A percentile compares a stretch with the other conserved stretches of the same genome.
phyloP scores from a whole-genome alignment of 2,329 filamentous ascomycete species.

The Aspergillus glaucus region DNA sequence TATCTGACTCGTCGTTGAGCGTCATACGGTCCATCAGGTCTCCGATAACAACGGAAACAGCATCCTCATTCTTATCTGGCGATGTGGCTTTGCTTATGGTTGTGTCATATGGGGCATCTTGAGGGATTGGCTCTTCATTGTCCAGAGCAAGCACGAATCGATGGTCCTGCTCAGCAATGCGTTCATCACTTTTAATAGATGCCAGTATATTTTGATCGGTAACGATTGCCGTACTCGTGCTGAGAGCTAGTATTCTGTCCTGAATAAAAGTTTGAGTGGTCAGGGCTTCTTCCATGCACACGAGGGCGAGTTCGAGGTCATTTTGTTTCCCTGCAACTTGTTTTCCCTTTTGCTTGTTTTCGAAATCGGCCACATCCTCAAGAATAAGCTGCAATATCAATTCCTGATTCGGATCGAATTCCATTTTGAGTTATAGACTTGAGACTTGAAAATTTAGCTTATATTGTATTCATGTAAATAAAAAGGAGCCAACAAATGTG shows the following conservation, averaged over 20 bases:
- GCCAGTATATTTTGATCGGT: constrained; percentile 6
- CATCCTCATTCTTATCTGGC: background rate
- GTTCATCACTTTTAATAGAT: constrained; percentile 2
- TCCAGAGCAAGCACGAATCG: constrained; percentile 1
- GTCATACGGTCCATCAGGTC: background rate
- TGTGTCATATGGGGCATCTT: too few species aligned
- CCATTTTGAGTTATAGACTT: background rate
- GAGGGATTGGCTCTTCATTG: background rate
- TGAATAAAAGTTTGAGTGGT: background rate
- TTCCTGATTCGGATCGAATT: background rate
- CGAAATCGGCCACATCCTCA: constrained; percentile 11
- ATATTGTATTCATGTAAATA: too few species aligned
- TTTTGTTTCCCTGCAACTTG: constrained; percentile 1
- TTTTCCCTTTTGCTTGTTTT: constrained; percentile 8
- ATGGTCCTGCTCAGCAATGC: constrained; percentile 4
- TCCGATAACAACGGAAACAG: background rate
- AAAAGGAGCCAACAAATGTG: too few species aligned
- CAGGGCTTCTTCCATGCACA: constrained; percentile 2
- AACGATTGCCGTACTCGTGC: constrained; percentile 4
- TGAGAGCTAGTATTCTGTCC: constrained; percentile 5
- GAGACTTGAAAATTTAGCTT: too few species aligned
- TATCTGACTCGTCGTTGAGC: background rate
- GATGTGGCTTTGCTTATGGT: background rate
- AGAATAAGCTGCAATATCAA: background rate
- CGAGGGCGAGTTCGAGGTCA: constrained; percentile 7